phyloP scores from a whole-genome alignment of 2,329 filamentous ascomycete species.

The Apiospora aurea region DNA sequence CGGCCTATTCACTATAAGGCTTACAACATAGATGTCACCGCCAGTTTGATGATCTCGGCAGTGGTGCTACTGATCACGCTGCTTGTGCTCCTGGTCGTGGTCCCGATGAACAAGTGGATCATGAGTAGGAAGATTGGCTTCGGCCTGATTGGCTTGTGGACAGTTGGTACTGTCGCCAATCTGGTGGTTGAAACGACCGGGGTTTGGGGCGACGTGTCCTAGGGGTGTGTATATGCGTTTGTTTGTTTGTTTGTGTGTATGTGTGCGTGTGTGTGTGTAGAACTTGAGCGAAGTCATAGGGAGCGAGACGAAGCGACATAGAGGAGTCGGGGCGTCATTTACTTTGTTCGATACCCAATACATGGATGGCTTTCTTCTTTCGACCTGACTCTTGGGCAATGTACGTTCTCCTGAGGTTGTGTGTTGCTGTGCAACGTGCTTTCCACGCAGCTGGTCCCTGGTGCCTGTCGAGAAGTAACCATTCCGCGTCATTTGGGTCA shows the following conservation, averaged over 20 bases:
- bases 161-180: conserved; percentile 79
- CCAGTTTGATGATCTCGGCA: conserved; percentile 84
- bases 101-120: conserved; percentile 86
- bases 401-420: background rate
- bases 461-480: background rate
- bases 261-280: background rate
- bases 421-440: background rate
- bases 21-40: conserved; percentile 84
- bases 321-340: background rate
- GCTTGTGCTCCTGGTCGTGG: conserved; percentile 76
- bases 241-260: background rate
- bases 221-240: background rate
- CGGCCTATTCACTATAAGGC: conserved; percentile 71
- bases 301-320: background rate
- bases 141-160: conserved; percentile 82
- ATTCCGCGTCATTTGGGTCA: background rate
- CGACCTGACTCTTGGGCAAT: background rate
- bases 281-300: background rate
- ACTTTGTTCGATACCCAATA: conserved; percentile 12
- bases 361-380: background rate
- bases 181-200: conserved; percentile 79
- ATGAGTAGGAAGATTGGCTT: conserved; percentile 85
- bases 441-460: background rate
- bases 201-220: conserved; percentile 48
- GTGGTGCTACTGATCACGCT: conserved; percentile 85